phyloP scores from a whole-genome alignment of 768 basidiomycete genomes.

The Cystofilobasidium bisporidii region DNA sequence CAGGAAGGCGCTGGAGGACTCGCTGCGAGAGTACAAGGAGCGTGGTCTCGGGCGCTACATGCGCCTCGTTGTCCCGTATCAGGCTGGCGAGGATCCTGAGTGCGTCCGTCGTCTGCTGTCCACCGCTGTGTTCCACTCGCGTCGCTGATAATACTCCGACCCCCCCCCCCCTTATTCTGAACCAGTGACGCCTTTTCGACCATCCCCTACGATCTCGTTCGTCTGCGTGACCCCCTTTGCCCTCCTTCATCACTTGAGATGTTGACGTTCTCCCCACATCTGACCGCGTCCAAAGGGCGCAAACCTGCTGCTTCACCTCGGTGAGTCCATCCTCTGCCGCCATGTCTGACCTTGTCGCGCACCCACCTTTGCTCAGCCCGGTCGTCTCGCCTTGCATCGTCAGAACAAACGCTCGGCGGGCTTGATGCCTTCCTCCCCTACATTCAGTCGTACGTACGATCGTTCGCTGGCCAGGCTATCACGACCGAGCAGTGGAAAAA shows the following conservation, averaged over 20 bases:
- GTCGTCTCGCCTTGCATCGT: too few species aligned
- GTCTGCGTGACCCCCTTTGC: too few species aligned
- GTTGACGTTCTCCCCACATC: too few species aligned
- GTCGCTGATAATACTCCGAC: too few species aligned
- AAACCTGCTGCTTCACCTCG: slow-evolving; percentile 76
- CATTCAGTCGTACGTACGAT: slow-evolving; percentile 67
- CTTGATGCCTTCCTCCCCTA: slow-evolving; percentile 76
- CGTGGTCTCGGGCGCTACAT: slow-evolving; percentile 57
- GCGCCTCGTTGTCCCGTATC: slow-evolving; percentile 65
- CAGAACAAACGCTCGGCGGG: slow-evolving; percentile 50
- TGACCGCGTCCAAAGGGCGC: too few species aligned
- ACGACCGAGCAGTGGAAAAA: slow-evolving; percentile 73
- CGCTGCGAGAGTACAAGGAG: slow-evolving; percentile 53
- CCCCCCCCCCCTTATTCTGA: not conserved
- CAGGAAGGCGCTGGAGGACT: slow-evolving; percentile 58
- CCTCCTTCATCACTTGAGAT: too few species aligned
- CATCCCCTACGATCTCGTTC: slow-evolving; percentile 66
- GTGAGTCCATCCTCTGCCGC: too few species aligned
- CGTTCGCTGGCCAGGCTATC: slow-evolving; percentile 69
- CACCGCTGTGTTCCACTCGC: too few species aligned
- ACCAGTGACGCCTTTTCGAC: slow-evolving; percentile 52
- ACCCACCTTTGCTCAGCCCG: too few species aligned
- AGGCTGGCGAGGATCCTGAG: slow-evolving; percentile 46
- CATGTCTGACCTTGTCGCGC: too few species aligned
- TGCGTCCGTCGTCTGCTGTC: slow-evolving; percentile 10